Conservation (phyloP, 768 basidiomycete genomes). For the Termitomyces sp. region DNA sequence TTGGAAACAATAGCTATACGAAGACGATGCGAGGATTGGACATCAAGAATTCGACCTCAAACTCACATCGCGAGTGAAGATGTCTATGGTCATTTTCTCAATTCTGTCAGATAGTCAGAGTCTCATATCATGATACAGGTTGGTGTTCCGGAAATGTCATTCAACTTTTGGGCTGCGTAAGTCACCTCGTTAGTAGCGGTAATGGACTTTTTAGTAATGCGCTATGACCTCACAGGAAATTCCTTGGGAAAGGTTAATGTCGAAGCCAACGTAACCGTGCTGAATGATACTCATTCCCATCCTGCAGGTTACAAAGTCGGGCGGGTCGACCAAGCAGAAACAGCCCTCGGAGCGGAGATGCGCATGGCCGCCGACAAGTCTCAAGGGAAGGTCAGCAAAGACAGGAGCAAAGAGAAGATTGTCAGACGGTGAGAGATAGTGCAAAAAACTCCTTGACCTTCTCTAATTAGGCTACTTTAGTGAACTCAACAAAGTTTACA, state of each 20-base stretch:
- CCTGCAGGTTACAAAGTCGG: constrained; percentile 84
- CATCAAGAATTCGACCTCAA: constrained; percentile 96
- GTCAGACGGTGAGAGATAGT: constrained; percentile 57
- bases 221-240: constrained; percentile 47
- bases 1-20: constrained; percentile 58
- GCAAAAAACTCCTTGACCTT: not conserved
- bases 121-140: constrained; percentile 41
- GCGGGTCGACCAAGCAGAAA: constrained; percentile 94
- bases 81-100: constrained; percentile 79
- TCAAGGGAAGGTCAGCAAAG: constrained; percentile 51
- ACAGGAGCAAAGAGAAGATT: constrained; percentile 76
- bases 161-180: constrained; percentile 91
- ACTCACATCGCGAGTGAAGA: constrained; percentile 87
- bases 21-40: constrained; percentile 90
- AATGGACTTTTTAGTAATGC: not conserved
- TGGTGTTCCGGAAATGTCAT: constrained; percentile 90
- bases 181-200: constrained; percentile 18
- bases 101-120: not conserved
- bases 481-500: constrained; percentile 93
- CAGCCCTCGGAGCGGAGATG: constrained; percentile 96
- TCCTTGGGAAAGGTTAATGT: constrained; percentile 64
- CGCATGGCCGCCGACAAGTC: constrained; percentile 70
- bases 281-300: not conserved
- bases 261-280: not conserved
- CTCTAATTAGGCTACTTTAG: constrained; percentile 27